These are phyloP conservation scores for Collariella sp. DNA, from an alignment of 495 filamentous ascomycete species.

Conservation along the genomic window DNA sequence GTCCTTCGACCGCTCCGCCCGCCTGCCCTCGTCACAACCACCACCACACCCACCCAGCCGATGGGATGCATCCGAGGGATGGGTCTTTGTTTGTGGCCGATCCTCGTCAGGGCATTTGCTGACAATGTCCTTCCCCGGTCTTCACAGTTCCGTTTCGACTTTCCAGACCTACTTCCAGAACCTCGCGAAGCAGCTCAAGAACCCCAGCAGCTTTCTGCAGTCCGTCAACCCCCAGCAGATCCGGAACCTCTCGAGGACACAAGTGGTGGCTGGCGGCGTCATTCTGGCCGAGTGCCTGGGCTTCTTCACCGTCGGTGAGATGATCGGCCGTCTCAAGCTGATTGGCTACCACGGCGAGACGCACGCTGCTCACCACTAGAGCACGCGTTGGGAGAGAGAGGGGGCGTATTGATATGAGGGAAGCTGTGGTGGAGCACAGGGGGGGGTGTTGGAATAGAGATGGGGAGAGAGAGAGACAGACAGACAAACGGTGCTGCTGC, in stretches of 20 bases:
- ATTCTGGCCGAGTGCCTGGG: constrained; percentile 79
- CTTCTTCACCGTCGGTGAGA: constrained; percentile 97
- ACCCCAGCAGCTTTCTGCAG: constrained; percentile 45
- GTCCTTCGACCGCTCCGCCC: constrained; percentile 25
- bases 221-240: constrained; percentile 49
- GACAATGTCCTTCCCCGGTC: constrained; percentile 18
- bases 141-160: constrained; percentile 59
- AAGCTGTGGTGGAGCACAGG: not conserved
- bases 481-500: too few species aligned
- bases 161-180: constrained; percentile 85
- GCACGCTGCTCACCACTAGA: constrained; percentile 53
- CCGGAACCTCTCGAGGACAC: constrained; percentile 59
- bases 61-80: not conserved
- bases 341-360: constrained; percentile 76
- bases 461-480: too few species aligned
- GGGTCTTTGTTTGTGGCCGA: not conserved
- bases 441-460: constrained; percentile 3
- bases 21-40: not conserved
- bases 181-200: constrained; percentile 54
- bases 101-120: constrained; percentile 10
- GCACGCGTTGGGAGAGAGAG: too few species aligned
- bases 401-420: not conserved
- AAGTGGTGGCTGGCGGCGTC: constrained; percentile 63
- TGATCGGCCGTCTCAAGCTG: constrained; percentile 88
- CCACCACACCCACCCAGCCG: not conserved